A percentile compares a stretch with the other conserved stretches of the same genome.
Evolutionary conservation across 2,329 filamentous ascomycete species (phyloP).

Genomic region (Tolypocladium sp.): DNA sequence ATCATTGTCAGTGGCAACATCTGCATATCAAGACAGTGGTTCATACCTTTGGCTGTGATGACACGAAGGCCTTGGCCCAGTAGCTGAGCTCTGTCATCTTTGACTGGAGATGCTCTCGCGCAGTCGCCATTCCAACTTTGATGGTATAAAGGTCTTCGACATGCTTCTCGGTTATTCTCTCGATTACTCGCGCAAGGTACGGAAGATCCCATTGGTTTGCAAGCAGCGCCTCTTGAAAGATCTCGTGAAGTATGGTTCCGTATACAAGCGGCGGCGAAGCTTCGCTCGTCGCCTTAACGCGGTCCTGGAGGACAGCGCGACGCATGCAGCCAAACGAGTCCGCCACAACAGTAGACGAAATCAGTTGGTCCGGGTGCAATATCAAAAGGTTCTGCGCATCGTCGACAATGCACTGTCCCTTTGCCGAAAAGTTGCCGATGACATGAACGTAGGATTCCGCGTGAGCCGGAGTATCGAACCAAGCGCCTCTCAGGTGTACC

Average conservation of each 20-base stretch:
- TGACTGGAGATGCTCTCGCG: conserved; percentile 69
- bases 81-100: conserved; percentile 74
- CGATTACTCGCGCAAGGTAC: conserved; percentile 59
- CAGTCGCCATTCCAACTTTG: conserved; percentile 62
- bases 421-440: conserved; percentile 63
- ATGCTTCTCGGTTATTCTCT: conserved; percentile 62
- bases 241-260: conserved; percentile 86
- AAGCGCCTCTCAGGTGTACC: conserved; percentile 74
- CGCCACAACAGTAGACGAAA: conserved; percentile 91
- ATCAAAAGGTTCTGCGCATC: conserved; percentile 79
- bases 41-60: conserved; percentile 56
- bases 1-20: conserved; percentile 16
- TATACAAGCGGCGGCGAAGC: conserved; percentile 77
- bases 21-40: neutral
- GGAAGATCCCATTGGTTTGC: conserved; percentile 69
- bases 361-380: conserved; percentile 87
- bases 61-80: conserved; percentile 80
- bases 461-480: conserved; percentile 72
- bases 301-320: conserved; percentile 86
- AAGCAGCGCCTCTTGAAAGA: conserved; percentile 85
- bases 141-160: conserved; percentile 87
- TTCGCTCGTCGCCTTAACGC: conserved; percentile 82
- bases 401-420: conserved; percentile 71
- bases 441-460: conserved; percentile 75
- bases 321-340: conserved; percentile 91